A percentile compares a stretch with the other conserved stretches of the same genome.
Evolutionary conservation across 2,329 filamentous ascomycete genomes (phyloP).

Genomic region (Aspergillus fischeri): DNA sequence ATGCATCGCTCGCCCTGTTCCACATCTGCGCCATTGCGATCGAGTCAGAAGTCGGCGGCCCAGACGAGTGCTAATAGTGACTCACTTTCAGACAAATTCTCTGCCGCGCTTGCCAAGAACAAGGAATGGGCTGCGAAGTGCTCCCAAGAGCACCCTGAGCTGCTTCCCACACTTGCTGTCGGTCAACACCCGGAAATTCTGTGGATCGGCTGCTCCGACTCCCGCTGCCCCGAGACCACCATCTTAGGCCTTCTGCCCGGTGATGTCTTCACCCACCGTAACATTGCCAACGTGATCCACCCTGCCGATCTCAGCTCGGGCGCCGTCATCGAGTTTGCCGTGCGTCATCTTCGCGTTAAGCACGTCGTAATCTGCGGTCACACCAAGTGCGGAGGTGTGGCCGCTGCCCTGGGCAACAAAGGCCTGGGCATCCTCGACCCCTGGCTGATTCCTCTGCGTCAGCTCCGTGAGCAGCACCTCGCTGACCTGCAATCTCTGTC

Average conservation of each 20-base stretch:
- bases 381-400: conserved; percentile 57
- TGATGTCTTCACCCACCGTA: conserved; percentile 84
- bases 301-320: conserved; percentile 70
- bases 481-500: conserved; percentile 46
- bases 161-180: conserved; percentile 64
- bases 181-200: conserved; percentile 63
- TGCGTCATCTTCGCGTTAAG: conserved; percentile 64
- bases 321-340: conserved; percentile 75
- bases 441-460: conserved; percentile 57
- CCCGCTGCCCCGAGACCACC: conserved; percentile 77
- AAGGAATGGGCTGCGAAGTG: conserved; percentile 66
- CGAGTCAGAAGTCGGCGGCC: not conserved
- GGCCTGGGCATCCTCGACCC: conserved; percentile 58
- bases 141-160: conserved; percentile 61
- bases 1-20: not conserved
- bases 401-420: conserved; percentile 52
- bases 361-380: conserved; percentile 61
- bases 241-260: conserved; percentile 74
- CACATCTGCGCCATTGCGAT: not conserved
- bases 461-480: conserved; percentile 52
- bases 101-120: conserved; percentile 51
- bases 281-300: conserved; percentile 81
- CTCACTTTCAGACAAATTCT: not conserved
- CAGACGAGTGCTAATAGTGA: not conserved
- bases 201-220: conserved; percentile 86